These are phyloP conservation scores for Opeltia flavorubescens DNA, from an alignment of 495 filamentous ascomycete species.

Conservation along the genomic window DNA sequence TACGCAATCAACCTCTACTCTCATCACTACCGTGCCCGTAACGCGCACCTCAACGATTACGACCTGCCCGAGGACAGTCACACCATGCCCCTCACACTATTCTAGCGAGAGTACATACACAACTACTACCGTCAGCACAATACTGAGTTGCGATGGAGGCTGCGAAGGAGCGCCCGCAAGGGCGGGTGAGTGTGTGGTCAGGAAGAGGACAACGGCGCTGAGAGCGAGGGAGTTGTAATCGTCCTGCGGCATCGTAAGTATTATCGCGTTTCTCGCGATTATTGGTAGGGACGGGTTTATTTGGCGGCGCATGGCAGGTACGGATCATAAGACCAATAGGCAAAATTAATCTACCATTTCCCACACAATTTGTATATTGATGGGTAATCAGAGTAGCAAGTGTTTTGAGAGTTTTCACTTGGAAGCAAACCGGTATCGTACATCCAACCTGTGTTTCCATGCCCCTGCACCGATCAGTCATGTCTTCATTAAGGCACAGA, in stretches of 20 bases:
- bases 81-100: background rate
- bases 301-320: background rate
- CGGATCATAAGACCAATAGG: too few species aligned
- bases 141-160: background rate
- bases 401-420: too few species aligned
- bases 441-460: too few species aligned
- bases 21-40: background rate
- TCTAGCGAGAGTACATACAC: background rate
- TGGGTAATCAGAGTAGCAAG: too few species aligned
- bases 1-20: background rate
- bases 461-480: too few species aligned
- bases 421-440: too few species aligned
- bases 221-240: background rate
- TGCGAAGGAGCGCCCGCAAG: background rate
- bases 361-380: too few species aligned
- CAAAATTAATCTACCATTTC: too few species aligned
- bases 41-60: conserved; percentile 1
- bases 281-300: too few species aligned
- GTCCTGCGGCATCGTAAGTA: background rate
- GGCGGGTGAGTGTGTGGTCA: background rate
- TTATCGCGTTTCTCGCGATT: too few species aligned
- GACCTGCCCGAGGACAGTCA: background rate
- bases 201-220: background rate
- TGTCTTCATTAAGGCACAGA: too few species aligned
- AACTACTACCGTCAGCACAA: background rate